phyloP scores from a whole-genome alignment of 345 rosid species.

The Eucalyptus cloeziana region DNA sequence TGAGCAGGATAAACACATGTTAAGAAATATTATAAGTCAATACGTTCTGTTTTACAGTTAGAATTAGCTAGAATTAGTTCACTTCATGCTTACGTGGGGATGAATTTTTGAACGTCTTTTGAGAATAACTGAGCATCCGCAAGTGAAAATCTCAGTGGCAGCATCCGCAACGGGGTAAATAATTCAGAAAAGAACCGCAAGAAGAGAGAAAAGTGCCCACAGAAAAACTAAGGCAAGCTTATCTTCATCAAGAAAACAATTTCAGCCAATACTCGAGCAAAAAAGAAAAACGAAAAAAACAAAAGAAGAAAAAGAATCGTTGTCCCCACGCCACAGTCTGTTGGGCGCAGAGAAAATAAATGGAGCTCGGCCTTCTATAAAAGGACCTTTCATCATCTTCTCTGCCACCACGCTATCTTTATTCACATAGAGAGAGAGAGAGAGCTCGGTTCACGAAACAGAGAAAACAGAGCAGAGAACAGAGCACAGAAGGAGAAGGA shows the following conservation, averaged over 20 bases:
- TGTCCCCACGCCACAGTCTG: background rate
- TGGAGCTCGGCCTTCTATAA: background rate
- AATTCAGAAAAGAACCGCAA: background rate
- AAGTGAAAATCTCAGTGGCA: background rate
- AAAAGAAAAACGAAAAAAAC: background rate
- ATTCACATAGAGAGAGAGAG: background rate
- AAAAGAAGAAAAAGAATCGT: background rate
- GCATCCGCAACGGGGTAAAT: background rate
- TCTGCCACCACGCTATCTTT: background rate
- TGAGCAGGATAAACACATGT: background rate
- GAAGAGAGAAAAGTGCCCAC: background rate
- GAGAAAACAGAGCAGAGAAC: background rate
- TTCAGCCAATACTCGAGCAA: background rate
- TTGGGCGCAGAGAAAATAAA: background rate
- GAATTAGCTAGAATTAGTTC: background rate
- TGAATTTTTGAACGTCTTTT: background rate
- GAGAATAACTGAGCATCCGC: background rate
- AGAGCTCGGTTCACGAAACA: background rate
- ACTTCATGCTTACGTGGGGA: background rate
- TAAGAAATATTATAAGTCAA: background rate
- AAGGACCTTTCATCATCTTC: background rate
- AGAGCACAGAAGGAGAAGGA: background rate
- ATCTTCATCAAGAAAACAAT: background rate
- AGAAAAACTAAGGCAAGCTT: background rate
- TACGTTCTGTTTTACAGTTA: fast-evolving